Evolutionary conservation across 2,329 filamentous ascomycete genomes (phyloP).

Genomic region (Coniochaeta ligniaria): DNA sequence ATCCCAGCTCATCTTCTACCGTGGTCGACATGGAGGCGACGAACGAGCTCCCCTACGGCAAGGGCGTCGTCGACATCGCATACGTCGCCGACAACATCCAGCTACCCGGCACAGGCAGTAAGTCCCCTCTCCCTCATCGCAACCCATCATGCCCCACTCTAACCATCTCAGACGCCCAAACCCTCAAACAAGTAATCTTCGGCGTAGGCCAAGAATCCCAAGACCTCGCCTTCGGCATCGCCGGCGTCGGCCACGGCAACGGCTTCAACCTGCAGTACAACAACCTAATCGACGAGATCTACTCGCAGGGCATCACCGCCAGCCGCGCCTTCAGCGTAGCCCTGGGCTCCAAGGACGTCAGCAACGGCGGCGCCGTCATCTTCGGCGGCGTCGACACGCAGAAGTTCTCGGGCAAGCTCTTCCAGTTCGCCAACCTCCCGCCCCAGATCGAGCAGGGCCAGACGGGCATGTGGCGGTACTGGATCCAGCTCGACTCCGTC

Average conservation of each 20-base stretch:
- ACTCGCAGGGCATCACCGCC: constrained; percentile 16
- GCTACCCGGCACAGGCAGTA: constrained; percentile 17
- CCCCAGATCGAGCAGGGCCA: constrained; percentile 9
- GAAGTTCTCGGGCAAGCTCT: constrained; percentile 28
- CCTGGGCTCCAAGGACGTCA: constrained; percentile 18
- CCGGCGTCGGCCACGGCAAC: constrained; percentile 23
- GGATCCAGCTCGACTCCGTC: constrained; percentile 21
- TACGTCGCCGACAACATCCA: constrained; percentile 22
- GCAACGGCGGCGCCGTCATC: constrained; percentile 15
- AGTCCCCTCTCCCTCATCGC: neutral
- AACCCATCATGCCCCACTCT: neutral
- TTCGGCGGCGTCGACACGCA: constrained; percentile 32
- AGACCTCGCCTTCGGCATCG: constrained; percentile 21
- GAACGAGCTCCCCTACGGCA: constrained; percentile 20
- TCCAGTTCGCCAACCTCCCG: constrained; percentile 32
- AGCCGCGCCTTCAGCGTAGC: constrained; percentile 15
- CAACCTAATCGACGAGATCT: constrained; percentile 40
- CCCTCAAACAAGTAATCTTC: constrained; percentile 19
- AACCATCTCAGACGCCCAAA: constrained; percentile 10
- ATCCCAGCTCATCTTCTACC: constrained; percentile 15
- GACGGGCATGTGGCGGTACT: constrained; percentile 20
- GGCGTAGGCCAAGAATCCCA: constrained; percentile 19
- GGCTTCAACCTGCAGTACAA: constrained; percentile 18
- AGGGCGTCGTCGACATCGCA: constrained; percentile 17
- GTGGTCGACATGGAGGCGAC: constrained; percentile 7